Evolutionary conservation across 1,284 basidiomycete species (phyloP).

Genomic region (Leccinum huronense): DNA sequence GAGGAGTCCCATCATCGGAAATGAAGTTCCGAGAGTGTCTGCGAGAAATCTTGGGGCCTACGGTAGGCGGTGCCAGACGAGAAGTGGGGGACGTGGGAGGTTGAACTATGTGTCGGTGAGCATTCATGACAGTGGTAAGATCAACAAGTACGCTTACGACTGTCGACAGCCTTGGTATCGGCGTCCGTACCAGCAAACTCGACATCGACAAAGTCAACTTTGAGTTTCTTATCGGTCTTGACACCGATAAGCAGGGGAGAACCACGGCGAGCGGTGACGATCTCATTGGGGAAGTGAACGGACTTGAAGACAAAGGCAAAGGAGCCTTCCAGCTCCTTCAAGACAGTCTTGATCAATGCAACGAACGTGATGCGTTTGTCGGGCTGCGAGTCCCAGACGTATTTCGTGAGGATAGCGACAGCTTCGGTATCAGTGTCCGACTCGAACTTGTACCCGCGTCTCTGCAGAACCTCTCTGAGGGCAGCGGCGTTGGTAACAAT

Average conservation of each 20-base stretch:
- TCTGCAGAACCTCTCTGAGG: conserved; percentile 91
- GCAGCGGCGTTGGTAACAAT: conserved; percentile 96
- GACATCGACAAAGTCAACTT: conserved; percentile 99
- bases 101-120: conserved; percentile 41
- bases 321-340: conserved; percentile 98
- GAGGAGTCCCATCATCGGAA: conserved; percentile 96
- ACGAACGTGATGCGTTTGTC: conserved; percentile 90
- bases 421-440: conserved; percentile 99
- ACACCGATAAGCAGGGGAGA: conserved; percentile 97
- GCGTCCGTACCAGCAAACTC: conserved; percentile 80
- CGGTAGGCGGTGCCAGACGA: conserved; percentile 75
- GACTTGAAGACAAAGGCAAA: conserved; percentile 99
- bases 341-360: conserved; percentile 89
- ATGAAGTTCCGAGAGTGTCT: conserved; percentile 98
- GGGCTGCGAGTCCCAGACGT: conserved; percentile 93
- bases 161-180: conserved; percentile 55
- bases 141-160: conserved; percentile 46
- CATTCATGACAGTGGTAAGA: conserved; percentile 2
- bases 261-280: conserved; percentile 94
- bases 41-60: conserved; percentile 83
- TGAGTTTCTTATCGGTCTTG: conserved; percentile 99
- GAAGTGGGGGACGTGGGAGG: conserved; percentile 52
- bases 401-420: conserved; percentile 95
- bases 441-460: conserved; percentile 93
- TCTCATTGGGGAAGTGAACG: conserved; percentile 92